Evolutionary conservation across 2,329 filamentous ascomycete species (phyloP).

Genomic region (Pseudogymnoascus sp.): DNA sequence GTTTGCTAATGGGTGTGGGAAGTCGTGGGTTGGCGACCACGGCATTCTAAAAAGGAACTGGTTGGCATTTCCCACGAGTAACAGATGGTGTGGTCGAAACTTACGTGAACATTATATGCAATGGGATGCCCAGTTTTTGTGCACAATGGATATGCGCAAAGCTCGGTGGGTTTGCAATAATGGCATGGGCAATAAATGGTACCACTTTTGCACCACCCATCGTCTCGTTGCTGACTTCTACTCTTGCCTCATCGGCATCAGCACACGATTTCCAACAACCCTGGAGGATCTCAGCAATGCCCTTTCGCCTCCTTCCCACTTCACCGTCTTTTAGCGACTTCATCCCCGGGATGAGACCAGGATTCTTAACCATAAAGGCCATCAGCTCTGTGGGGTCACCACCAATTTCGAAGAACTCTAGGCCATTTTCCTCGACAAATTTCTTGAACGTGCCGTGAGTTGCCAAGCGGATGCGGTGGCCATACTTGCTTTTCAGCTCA

Average conservation of each 20-base stretch:
- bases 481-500: slow-evolving; percentile 39
- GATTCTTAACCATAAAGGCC: slow-evolving; percentile 87
- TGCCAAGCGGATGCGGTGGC: slow-evolving; percentile 49
- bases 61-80: slow-evolving; percentile 7
- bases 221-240: slow-evolving; percentile 14
- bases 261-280: slow-evolving; percentile 80
- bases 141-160: slow-evolving; percentile 66
- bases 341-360: slow-evolving; percentile 72
- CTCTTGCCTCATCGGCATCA: slow-evolving; percentile 59
- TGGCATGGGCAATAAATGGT: slow-evolving; percentile 66
- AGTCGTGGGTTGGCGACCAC: slow-evolving; percentile 57
- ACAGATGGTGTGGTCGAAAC: slow-evolving; percentile 25
- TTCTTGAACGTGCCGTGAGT: slow-evolving; percentile 50
- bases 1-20: slow-evolving; percentile 59
- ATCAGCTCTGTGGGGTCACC: slow-evolving; percentile 60
- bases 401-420: slow-evolving; percentile 67
- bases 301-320: slow-evolving; percentile 60
- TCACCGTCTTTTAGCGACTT: slow-evolving; percentile 67
- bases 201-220: slow-evolving; percentile 18
- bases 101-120: slow-evolving; percentile 79
- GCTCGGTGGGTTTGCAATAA: slow-evolving; percentile 66
- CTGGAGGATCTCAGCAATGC: slow-evolving; percentile 65
- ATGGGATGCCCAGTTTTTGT: slow-evolving; percentile 60
- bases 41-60: slow-evolving; percentile 41
- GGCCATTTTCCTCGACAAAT: slow-evolving; percentile 52